A percentile compares a stretch with the other conserved stretches of the same genome.
Evolutionary conservation across 2,329 filamentous ascomycete genomes (phyloP).

Genomic region (Cladosporium sp.): DNA sequence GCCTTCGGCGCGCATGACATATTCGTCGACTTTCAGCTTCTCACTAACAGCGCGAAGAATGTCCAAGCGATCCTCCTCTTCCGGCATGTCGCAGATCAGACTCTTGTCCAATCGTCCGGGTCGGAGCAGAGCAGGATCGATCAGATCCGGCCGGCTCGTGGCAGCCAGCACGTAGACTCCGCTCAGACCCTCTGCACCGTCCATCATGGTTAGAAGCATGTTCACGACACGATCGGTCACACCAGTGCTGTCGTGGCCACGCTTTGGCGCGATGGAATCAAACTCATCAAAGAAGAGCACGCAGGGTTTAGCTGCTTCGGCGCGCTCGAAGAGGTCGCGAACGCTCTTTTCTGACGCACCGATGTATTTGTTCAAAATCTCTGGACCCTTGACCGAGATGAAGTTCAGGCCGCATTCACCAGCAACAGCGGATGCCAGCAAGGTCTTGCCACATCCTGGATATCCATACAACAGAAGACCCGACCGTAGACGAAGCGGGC

Average conservation of each 20-base stretch:
- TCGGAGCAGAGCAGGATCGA: constrained; percentile 86
- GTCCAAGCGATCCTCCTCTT: constrained; percentile 73
- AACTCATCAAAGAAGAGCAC: constrained; percentile 99
- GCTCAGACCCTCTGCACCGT: constrained; percentile 88
- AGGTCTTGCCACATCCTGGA: constrained; percentile 92
- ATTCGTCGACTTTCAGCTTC: constrained; percentile 69
- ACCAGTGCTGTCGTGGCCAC: constrained; percentile 93
- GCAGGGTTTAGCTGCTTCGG: constrained; percentile 83
- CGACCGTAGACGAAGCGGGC: constrained; percentile 87
- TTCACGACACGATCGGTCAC: constrained; percentile 99
- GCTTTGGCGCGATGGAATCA: constrained; percentile 93
- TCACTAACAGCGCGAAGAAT: constrained; percentile 80
- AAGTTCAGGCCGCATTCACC: constrained; percentile 98
- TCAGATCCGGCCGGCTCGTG: constrained; percentile 86
- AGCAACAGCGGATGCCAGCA: constrained; percentile 93
- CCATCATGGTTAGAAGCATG: constrained; percentile 97
- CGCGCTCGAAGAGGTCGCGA: constrained; percentile 88
- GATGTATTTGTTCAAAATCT: constrained; percentile 99
- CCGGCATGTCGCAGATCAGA: constrained; percentile 83
- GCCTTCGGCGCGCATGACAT: constrained; percentile 48
- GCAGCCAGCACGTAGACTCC: constrained; percentile 96
- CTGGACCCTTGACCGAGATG: constrained; percentile 95
- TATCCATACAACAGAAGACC: constrained; percentile 91
- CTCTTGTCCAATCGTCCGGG: constrained; percentile 93
- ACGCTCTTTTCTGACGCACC: constrained; percentile 96